Percentiles rank a stretch among this genome's conserved stretches.
Conservation (phyloP, 345 rosid genomes). For the Ceriops zippeliana region DNA sequence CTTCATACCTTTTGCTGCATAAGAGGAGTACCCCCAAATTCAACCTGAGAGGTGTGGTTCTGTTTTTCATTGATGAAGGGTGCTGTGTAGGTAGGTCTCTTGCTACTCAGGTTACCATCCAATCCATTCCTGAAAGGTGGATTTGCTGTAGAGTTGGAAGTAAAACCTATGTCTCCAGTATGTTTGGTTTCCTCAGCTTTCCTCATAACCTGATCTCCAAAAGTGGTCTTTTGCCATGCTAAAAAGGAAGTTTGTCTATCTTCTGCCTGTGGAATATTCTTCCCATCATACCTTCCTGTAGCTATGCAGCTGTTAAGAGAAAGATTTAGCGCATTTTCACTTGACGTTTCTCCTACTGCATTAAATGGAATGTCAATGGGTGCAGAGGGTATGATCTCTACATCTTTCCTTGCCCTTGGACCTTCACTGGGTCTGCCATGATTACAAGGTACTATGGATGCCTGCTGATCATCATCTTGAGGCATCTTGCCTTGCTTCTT, state of each 20-base stretch:
- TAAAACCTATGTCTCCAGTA: slow-evolving; percentile 31
- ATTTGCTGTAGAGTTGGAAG: slow-evolving; percentile 34
- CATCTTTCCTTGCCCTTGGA: slow-evolving; percentile 25
- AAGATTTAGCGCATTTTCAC: slow-evolving; percentile 38
- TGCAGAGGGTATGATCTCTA: slow-evolving; percentile 23
- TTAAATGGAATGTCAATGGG: slow-evolving; percentile 27
- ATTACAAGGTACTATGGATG: slow-evolving; percentile 28
- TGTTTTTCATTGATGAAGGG: slow-evolving; percentile 38
- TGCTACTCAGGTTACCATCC: slow-evolving; percentile 29
- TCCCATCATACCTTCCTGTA: slow-evolving; percentile 33
- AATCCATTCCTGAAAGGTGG: slow-evolving; percentile 32
- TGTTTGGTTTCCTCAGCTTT: slow-evolving; percentile 35
- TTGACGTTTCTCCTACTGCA: slow-evolving; percentile 29
- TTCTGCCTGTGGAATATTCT: slow-evolving; percentile 26
- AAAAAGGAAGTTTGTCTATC: slow-evolving; percentile 21
- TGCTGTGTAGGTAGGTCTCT: slow-evolving; percentile 18
- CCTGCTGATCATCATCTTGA: slow-evolving; percentile 30
- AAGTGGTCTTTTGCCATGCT: slow-evolving; percentile 27
- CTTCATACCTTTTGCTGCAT: slow-evolving; percentile 45
- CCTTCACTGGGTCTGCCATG: slow-evolving; percentile 33
- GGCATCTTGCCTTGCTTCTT: slow-evolving; percentile 52
- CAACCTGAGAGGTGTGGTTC: slow-evolving; percentile 28
- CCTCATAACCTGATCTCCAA: slow-evolving; percentile 28
- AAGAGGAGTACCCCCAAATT: slow-evolving; percentile 28
- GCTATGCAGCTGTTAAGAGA: slow-evolving; percentile 43